Evolutionary conservation across 2,329 filamentous ascomycete genomes (phyloP).

Genomic region (Aspergillus unguis): DNA sequence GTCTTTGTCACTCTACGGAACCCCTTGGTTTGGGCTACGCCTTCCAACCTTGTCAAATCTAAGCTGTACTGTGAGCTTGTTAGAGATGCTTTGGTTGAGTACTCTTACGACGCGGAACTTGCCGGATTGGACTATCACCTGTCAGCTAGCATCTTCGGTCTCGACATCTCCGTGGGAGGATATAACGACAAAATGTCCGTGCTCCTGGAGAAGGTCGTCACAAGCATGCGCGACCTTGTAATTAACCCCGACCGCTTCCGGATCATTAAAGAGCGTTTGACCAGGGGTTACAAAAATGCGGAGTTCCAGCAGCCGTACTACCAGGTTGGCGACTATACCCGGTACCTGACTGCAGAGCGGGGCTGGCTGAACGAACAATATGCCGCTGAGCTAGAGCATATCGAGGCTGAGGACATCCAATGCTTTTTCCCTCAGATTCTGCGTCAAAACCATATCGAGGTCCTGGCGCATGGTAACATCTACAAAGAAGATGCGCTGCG

Average conservation of each 20-base stretch:
- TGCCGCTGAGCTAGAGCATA: constrained; percentile 68
- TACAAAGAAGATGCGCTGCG: constrained; percentile 90
- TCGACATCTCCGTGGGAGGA: constrained; percentile 76
- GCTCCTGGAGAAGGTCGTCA: constrained; percentile 81
- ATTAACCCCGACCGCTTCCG: constrained; percentile 84
- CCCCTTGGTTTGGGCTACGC: constrained; percentile 73
- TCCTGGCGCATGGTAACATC: constrained; percentile 85
- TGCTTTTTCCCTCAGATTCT: constrained; percentile 77
- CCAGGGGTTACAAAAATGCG: constrained; percentile 77
- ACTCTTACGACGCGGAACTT: constrained; percentile 92
- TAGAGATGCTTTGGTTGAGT: constrained; percentile 83
- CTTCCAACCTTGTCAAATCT: constrained; percentile 73
- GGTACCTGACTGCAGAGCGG: constrained; percentile 73
- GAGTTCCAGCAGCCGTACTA: constrained; percentile 85
- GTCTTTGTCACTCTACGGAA: constrained; percentile 77
- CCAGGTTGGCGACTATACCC: constrained; percentile 78
- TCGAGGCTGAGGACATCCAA: constrained; percentile 71
- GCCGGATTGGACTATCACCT: constrained; percentile 83
- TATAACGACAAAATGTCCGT: constrained; percentile 97
- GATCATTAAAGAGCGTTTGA: constrained; percentile 82
- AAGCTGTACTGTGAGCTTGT: constrained; percentile 82
- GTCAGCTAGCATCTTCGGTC: constrained; percentile 65
- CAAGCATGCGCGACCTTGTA: constrained; percentile 78
- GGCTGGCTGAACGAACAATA: constrained; percentile 78
- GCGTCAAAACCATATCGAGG: constrained; percentile 80